Conservation (phyloP, 1,284 basidiomycete genomes). For the Acaromyces ingoldii region DNA sequence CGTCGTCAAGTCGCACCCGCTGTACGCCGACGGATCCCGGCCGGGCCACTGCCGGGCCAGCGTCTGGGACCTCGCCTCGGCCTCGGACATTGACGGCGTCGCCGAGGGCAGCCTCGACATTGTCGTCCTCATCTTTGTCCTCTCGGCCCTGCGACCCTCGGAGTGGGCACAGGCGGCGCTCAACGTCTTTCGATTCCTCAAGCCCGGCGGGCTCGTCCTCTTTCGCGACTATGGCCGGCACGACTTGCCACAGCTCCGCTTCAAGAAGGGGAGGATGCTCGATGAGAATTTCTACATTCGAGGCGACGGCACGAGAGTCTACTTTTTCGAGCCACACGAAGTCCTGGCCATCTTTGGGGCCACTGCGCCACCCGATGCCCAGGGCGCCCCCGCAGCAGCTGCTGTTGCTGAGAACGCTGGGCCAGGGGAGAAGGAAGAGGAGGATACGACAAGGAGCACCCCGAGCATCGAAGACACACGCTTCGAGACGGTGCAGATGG, state of each 20-base stretch:
- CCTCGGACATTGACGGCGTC: conserved; percentile 18
- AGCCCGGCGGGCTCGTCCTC: conserved; percentile 77
- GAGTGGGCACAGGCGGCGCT: conserved; percentile 82
- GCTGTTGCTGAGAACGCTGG: too few species aligned
- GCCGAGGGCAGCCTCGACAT: conserved; percentile 67
- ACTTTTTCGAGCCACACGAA: conserved; percentile 46
- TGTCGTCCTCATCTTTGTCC: conserved; percentile 85
- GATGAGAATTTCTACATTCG: conserved; percentile 72
- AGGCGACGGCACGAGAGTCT: conserved; percentile 80
- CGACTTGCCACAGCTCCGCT: conserved; percentile 81
- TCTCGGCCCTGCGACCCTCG: conserved; percentile 85
- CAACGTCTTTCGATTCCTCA: conserved; percentile 75
- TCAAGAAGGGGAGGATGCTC: conserved; percentile 78
- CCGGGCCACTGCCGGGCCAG: conserved; percentile 63
- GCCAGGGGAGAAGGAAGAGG: not conserved
- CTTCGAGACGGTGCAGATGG: conserved; percentile 44
- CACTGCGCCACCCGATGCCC: conserved; percentile 10
- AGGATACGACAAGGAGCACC: not conserved
- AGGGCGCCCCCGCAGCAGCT: conserved; percentile 2
- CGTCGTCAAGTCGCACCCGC: conserved; percentile 63
- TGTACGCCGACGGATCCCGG: conserved; percentile 17
- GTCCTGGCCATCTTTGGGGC: conserved; percentile 40
- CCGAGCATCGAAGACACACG: not conserved
- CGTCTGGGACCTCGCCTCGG: conserved; percentile 79
- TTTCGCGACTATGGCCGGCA: conserved; percentile 92